Evolutionary conservation across 495 filamentous ascomycete species (phyloP).

Genomic region (Hypomontagnella monticulosa): DNA sequence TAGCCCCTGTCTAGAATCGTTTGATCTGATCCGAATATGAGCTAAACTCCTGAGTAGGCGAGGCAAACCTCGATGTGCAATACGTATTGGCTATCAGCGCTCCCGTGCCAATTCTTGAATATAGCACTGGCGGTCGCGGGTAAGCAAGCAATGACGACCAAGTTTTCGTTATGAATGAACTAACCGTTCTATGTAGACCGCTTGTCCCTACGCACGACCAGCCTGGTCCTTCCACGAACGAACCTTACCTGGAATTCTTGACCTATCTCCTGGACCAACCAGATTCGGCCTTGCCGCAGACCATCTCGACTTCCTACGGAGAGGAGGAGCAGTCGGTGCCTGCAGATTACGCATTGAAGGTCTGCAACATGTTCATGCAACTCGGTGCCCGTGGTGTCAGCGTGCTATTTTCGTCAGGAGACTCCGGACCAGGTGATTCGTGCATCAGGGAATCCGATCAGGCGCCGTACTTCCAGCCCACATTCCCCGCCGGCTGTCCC

Average conservation of each 20-base stretch:
- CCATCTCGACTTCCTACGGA: conserved; percentile 78
- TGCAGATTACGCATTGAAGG: conserved; percentile 65
- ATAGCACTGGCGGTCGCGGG: conserved; percentile 71
- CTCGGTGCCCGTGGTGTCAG: conserved; percentile 77
- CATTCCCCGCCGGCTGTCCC: conserved; percentile 77
- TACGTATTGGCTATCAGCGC: conserved; percentile 66
- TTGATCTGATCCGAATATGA: not conserved
- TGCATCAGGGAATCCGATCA: conserved; percentile 70
- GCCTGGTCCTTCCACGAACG: conserved; percentile 65
- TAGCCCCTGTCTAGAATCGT: not conserved
- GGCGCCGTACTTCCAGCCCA: conserved; percentile 71
- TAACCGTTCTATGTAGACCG: conserved; percentile 39
- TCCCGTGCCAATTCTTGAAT: conserved; percentile 70
- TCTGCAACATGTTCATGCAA: conserved; percentile 73
- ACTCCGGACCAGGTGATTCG: conserved; percentile 72
- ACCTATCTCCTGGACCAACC: conserved; percentile 55
- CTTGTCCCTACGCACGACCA: conserved; percentile 71
- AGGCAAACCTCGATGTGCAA: conserved; percentile 80
- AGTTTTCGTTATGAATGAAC: not conserved
- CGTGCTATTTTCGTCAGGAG: conserved; percentile 75
- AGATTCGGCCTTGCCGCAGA: conserved; percentile 68
- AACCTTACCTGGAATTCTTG: conserved; percentile 80
- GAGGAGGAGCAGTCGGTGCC: conserved; percentile 78
- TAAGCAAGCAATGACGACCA: conserved; percentile 15
- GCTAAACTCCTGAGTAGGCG: conserved; percentile 46